Conservation (phyloP, 805 yeast genomes). For the Cephaloascus fragrans region DNA sequence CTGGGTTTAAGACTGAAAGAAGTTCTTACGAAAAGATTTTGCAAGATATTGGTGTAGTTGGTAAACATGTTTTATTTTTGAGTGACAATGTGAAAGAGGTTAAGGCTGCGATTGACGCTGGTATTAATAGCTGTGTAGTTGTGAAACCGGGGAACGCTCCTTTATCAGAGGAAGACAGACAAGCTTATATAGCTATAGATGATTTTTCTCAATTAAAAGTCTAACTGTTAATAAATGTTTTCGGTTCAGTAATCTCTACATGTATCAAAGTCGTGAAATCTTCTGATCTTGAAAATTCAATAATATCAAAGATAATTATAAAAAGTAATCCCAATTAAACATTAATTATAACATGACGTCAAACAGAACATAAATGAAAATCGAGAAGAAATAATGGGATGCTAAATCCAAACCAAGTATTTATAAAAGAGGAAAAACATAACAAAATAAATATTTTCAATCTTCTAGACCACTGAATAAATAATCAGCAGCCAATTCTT, state of each 20-base stretch:
- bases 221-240: too few relatives aligned
- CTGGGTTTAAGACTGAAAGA: constrained; percentile 59
- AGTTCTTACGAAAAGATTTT: constrained; percentile 52
- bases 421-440: not conserved
- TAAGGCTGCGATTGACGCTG: constrained; percentile 61
- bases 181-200: constrained; percentile 12
- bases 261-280: too few relatives aligned
- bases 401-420: not conserved
- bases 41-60: constrained; percentile 20
- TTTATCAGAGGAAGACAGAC: constrained; percentile 23
- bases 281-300: too few relatives aligned
- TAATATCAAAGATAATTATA: too few relatives aligned
- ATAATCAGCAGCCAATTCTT: constrained; percentile 91
- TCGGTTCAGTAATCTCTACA: too few relatives aligned
- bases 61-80: constrained; percentile 43
- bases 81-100: constrained; percentile 79
- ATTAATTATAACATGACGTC: not conserved
- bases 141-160: constrained; percentile 69
- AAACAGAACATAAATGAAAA: not conserved
- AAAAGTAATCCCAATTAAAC: not conserved
- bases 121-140: constrained; percentile 49
- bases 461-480: constrained; percentile 40
- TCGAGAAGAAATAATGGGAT: not conserved
- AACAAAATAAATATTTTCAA: not conserved
- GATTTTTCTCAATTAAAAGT: constrained; percentile 14